Base-by-base conservation (phyloP, 139 green algal species). In the Monoraphidium neglectum region DNA sequence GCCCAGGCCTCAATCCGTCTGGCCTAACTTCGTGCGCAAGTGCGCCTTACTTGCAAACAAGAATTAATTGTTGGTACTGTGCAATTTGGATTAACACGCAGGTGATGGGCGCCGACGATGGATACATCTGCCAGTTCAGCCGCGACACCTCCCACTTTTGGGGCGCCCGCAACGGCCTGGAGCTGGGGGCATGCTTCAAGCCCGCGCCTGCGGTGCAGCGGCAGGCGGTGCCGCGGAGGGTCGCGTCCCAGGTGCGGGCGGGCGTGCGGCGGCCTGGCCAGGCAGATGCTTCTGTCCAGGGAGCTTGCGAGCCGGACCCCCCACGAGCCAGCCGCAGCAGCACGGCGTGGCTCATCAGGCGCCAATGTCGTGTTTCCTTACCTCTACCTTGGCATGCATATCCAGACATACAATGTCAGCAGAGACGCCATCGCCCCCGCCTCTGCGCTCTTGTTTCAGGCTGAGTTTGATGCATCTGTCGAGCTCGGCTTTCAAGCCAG, bases 71-170 rank as follows among this genome's bases (percentile, higher is more conserved):
- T 18, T 12, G 43, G 68, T 18, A 57, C n/a, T 33, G 21, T 28
- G 35, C 49, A 18, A 40, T 47, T 36, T 28, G 33, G n/a, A 4
- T 72, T 36, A 35, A 36, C 24, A 6, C 70, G 56, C 87, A 98
- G 83, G 87, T 98, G 3, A 97, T 98, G 94, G 95, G 94, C 3
- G 94, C 95, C 30, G 73, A 89, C 33, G 95, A 98, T 71, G 85
- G 88, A 35, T 99, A 98, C 84, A 86, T 98, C 12, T 84, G 93
- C 59, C 94, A 98, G 80, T 96, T 95, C 78, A 84, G 33, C 51
- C 69, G 74, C 5, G 71, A 93, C 72, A 86, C 86, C 1, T 21
- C 59, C 24, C 36, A 28, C 68, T 98, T 98, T 79, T 98, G 93
- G 94, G 95, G 87, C 0, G 84, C 85, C 37, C 63, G 35, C 18